These are phyloP conservation scores for Dendrocalamus sinicus DNA, from an alignment of 176 grass and related monocot genomes.

Conservation along the genomic window DNA sequence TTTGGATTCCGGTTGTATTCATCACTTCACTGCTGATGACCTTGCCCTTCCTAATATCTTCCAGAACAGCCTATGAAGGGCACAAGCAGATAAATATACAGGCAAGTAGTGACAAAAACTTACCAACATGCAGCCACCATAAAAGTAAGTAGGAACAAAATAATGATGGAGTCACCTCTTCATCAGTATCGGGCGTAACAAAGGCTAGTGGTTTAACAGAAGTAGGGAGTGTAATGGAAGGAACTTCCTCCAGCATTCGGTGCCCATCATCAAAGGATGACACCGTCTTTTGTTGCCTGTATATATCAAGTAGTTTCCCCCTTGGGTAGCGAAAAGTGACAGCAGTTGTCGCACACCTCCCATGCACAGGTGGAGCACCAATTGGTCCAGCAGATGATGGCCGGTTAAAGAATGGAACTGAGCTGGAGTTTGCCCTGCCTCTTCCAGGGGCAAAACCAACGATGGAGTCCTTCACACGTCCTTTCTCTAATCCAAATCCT, in stretches of 20 bases:
- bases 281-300: conserved; percentile 65
- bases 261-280: conserved; percentile 50
- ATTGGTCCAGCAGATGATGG: conserved; percentile 64
- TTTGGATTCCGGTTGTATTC: conserved; percentile 43
- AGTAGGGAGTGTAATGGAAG: conserved; percentile 68
- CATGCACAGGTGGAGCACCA: conserved; percentile 59
- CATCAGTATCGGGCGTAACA: conserved; percentile 64
- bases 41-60: conserved; percentile 89
- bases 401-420: conserved; percentile 44
- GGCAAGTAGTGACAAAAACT: not conserved
- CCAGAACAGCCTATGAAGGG: conserved; percentile 62
- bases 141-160: conserved; percentile 14
- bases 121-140: not conserved
- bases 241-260: conserved; percentile 64
- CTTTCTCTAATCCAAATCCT: conserved; percentile 88
- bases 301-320: conserved; percentile 95
- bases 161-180: conserved; percentile 64
- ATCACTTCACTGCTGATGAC: conserved; percentile 58
- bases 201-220: conserved; percentile 78
- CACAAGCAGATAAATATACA: conserved; percentile 29
- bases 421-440: conserved; percentile 70
- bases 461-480: conserved; percentile 59
- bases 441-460: conserved; percentile 90
- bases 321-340: conserved; percentile 78
- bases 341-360: conserved; percentile 42